Conservation (phyloP, 106 monocot genomes). For the Platanthera zijinensis region DNA sequence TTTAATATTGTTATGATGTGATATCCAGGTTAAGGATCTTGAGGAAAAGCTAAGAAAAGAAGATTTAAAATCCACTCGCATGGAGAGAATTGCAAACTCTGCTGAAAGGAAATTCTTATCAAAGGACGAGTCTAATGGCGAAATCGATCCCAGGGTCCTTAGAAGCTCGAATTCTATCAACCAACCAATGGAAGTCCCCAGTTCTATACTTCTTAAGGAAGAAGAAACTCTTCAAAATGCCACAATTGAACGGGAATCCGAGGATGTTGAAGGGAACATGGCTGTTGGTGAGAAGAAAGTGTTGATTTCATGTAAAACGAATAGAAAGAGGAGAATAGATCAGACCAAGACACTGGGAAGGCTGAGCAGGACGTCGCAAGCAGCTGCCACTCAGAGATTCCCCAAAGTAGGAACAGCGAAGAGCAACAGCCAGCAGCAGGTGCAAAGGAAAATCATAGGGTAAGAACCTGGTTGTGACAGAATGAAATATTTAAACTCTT, state of each 20-base stretch:
- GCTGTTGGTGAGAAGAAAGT: constrained; percentile 32
- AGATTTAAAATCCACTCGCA: constrained; percentile 16
- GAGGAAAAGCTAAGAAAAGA: constrained; percentile 38
- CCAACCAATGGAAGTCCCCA: constrained; percentile 17
- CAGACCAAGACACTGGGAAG: constrained; percentile 45
- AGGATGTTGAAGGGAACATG: constrained; percentile 20
- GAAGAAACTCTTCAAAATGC: constrained; percentile 46
- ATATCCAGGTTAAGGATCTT: constrained; percentile 41
- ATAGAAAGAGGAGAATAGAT: constrained; percentile 38
- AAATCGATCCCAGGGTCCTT: constrained; percentile 39
- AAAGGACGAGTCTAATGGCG: constrained; percentile 22
- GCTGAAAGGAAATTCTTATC: constrained; percentile 7
- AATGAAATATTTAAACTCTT: no score
- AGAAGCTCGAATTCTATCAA: constrained; percentile 38
- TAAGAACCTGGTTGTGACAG: constrained; percentile 31
- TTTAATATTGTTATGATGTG: neutral
- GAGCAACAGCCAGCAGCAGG: constrained; percentile 29
- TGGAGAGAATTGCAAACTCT: constrained; percentile 20
- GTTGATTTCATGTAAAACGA: constrained; percentile 10
- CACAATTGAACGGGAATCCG: constrained; percentile 49
- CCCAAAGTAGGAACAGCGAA: constrained; percentile 18
- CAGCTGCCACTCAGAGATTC: constrained; percentile 17
- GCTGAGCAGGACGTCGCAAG: constrained; percentile 30
- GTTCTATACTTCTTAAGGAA: constrained; percentile 31
- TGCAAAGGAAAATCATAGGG: constrained; percentile 32